phyloP scores from a whole-genome alignment of 2,329 filamentous ascomycete species.

The Penicillium sp. region DNA sequence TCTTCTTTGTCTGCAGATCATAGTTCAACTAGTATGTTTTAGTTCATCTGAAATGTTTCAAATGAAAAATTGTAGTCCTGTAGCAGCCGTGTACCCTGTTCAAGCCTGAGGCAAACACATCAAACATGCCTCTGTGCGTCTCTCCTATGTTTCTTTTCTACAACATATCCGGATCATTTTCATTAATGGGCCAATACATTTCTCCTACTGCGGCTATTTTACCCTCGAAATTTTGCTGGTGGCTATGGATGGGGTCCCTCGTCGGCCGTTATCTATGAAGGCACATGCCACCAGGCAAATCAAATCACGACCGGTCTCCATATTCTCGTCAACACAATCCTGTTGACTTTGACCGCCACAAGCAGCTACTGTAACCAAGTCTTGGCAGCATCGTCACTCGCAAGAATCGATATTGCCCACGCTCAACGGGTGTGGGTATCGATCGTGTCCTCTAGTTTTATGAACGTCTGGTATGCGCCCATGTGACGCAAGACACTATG shows the following conservation, averaged over 20 bases:
- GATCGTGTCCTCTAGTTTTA: background rate
- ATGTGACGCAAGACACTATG: background rate
- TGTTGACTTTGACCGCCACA: background rate
- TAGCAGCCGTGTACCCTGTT: too few relatives aligned
- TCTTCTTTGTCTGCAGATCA: background rate
- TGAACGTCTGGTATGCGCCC: background rate
- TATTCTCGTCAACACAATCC: background rate
- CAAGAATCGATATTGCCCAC: background rate
- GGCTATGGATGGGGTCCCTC: background rate
- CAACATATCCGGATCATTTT: too few relatives aligned
- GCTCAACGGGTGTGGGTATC: background rate
- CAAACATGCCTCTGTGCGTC: background rate
- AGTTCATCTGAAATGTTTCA: too few relatives aligned
- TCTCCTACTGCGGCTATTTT: too few relatives aligned
- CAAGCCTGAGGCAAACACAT: background rate
- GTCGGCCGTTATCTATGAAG: background rate
- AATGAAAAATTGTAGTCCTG: background rate
- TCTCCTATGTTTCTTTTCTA: too few relatives aligned
- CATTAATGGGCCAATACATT: too few relatives aligned
- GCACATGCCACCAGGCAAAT: background rate
- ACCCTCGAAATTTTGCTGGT: background rate
- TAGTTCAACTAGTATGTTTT: background rate
- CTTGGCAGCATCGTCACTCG: background rate
- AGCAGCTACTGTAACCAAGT: slow-evolving; percentile 1
- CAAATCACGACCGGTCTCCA: background rate